phyloP scores from a whole-genome alignment of 139 green algal species.

The Yamagishiella unicocca region DNA sequence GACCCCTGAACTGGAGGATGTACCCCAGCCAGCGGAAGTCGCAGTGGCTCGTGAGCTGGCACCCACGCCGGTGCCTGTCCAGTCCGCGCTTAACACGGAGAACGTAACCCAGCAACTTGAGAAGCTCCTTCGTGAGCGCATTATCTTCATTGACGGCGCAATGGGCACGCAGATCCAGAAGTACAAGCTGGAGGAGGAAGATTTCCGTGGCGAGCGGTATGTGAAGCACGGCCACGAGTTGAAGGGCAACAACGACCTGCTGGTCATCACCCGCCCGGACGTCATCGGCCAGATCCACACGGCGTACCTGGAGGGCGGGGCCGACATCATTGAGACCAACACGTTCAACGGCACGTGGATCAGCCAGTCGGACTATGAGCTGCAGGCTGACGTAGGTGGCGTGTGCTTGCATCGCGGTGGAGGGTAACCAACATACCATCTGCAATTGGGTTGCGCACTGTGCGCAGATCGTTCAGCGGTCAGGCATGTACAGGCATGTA shows the following conservation, averaged over 20 bases:
- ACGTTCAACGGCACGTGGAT: constrained; percentile 98
- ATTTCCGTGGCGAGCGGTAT: constrained; percentile 89
- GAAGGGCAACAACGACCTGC: constrained; percentile 98
- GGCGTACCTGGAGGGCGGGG: constrained; percentile 90
- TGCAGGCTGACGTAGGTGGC: constrained; percentile 75
- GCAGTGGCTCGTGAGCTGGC: neutral
- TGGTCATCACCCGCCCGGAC: constrained; percentile 95
- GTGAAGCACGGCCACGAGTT: constrained; percentile 89
- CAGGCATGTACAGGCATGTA: neutral
- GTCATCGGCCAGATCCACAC: constrained; percentile 96
- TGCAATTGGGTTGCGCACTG: neutral
- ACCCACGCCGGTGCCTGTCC: neutral
- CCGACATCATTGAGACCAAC: constrained; percentile 99
- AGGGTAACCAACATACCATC: neutral
- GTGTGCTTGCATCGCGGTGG: neutral
- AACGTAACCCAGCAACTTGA: no score
- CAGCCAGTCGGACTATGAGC: constrained; percentile 94
- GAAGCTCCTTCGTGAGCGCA: constrained; percentile 88
- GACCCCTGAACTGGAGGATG: neutral
- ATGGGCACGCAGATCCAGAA: constrained; percentile 96
- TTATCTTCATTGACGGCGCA: constrained; percentile 96
- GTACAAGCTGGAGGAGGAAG: constrained; percentile 91
- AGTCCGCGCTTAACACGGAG: constrained; percentile 42
- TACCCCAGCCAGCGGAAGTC: neutral
- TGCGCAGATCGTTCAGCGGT: neutral